Base-by-base conservation (phyloP, 257 asterid genomes). In the Jacaranda mimosifolia region DNA sequence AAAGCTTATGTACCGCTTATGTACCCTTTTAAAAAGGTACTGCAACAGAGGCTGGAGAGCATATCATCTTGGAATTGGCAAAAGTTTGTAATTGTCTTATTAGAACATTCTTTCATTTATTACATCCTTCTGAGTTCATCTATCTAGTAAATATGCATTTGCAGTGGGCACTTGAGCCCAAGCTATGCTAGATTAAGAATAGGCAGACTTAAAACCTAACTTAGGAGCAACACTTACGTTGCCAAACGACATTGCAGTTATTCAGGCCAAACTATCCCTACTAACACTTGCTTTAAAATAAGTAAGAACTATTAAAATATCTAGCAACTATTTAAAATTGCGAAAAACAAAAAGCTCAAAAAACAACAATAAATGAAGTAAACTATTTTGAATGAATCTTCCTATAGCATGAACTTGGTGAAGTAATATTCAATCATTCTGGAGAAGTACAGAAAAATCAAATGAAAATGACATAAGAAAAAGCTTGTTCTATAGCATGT, bases 401-500 rank as follows among this genome's bases (percentile, higher is more conserved):
- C 6, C 32, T 45, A 45, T 10, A 45, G 51, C 51, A 45, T 45
- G 51, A 45, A 45, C 11, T 45, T 10, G 3, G 51, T 45, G 32
- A 26, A 10, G 15, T 35, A 42, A 39, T 15, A 15, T 18, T 65
- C 49, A 36, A 38, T 39, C 26, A 36, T 63, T 63, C 26, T 3
- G 63, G 49, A 63, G 11, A 64, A 26, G 57, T 70, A 72, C 45
- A 52, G 73, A 63, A 63, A 46, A 72, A 52, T 38, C 39, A 56
- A 42, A 55, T 8, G 26, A 39, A 32, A 57, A 40, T 72, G 15
- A 62, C 62, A 21, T 4, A 56, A 51, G 63, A 19, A 62, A 60
- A 38, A 40, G 17, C 68, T 6, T 52, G 40, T 78, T 78, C 55
- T 21, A 53, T 3, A 78, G 63, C 74, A 53, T 63, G 63, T 51